These are phyloP conservation scores for Endogone sp. DNA, from an alignment of 192 early-diverging fungal species.

Conservation along the genomic window DNA sequence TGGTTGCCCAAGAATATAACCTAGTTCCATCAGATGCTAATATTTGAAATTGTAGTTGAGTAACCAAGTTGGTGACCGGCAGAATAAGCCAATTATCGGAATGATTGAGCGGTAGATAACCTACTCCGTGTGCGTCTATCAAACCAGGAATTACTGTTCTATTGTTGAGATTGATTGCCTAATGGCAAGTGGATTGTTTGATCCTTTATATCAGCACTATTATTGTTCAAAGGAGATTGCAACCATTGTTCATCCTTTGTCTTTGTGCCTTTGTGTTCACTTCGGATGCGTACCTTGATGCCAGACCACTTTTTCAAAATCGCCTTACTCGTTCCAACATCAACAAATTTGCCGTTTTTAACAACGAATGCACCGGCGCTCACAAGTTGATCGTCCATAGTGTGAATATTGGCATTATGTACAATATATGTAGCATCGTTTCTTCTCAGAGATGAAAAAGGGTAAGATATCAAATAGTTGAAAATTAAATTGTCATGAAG, in stretches of 20 bases:
- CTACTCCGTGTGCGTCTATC: slow-evolving; percentile 49
- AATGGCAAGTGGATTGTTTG: background rate
- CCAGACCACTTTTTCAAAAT: slow-evolving; percentile 12
- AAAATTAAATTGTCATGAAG: too few relatives aligned
- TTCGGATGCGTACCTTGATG: background rate
- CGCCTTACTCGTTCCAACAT: slow-evolving; percentile 21
- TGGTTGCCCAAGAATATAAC: slow-evolving; percentile 6
- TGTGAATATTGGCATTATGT: slow-evolving; percentile 36
- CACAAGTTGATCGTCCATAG: slow-evolving; percentile 24
- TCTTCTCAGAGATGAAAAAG: too few relatives aligned
- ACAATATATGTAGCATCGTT: slow-evolving; percentile 4
- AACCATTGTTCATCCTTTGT: too few relatives aligned
- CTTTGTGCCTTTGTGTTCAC: too few relatives aligned
- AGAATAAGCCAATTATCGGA: too few relatives aligned
- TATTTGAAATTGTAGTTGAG: background rate
- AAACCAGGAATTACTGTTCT: slow-evolving; percentile 40
- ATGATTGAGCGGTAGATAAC: background rate
- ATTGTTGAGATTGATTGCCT: slow-evolving; percentile 21
- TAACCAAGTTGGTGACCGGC: background rate
- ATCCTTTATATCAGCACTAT: background rate
- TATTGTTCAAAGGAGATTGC: background rate
- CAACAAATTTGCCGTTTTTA: slow-evolving; percentile 30
- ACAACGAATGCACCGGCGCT: slow-evolving; percentile 36
- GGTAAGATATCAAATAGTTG: too few relatives aligned
- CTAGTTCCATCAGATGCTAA: slow-evolving; percentile 41